Base-by-base conservation (phyloP, 1,284 basidiomycete species). In the Psilocybe mexicana region DNA sequence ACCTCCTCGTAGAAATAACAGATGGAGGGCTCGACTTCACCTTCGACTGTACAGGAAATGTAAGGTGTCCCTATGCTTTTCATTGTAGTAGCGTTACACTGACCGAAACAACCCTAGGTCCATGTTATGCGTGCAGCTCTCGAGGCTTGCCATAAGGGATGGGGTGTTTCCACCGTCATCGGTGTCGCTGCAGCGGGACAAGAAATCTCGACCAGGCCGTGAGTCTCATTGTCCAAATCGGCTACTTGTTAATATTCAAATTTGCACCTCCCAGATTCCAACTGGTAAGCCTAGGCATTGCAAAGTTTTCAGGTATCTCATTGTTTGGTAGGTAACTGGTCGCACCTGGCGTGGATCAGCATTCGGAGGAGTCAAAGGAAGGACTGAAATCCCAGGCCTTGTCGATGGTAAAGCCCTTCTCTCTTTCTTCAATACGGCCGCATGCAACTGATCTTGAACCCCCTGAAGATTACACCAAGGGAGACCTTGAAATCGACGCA, bases 61-160 rank as follows among this genome's bases (percentile, higher is more conserved):
- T 92, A 33, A 6, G 30, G 63, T 61, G 81, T 76, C 10, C 14
- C 18, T 23, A 25, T 47, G 35, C 43, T 25, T 18, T 18, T 24
- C 2, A 26, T 38, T n/a, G 2, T 30, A 35, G 24, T 42, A 14
- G n/a, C 52, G n/a, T 51, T 38, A 8, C 40, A 18, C 26, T 63
- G n/a, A 59, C 56, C n/a, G 43, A 35, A 36, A 24, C 44, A 45
- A 11, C 28, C 14, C 43, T 57, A 89, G 88, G 87, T 95, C 12
- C 77, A 93, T 43, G 96, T 98, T 59, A 99, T 99, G 96, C 88
- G 96, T 63, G 80, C 88, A 54, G 97, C 96, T 35, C 85, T 99
- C 53, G 96, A 99, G 78, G 90, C 93, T 18, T 98, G 96, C 75
- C 97, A 99, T 79, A 99, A 99, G 74, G 95, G 95, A n/a, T 98